Evolutionary conservation across 768 basidiomycete genomes (phyloP).

Genomic region (Chalciporus pseudorubinellus): DNA sequence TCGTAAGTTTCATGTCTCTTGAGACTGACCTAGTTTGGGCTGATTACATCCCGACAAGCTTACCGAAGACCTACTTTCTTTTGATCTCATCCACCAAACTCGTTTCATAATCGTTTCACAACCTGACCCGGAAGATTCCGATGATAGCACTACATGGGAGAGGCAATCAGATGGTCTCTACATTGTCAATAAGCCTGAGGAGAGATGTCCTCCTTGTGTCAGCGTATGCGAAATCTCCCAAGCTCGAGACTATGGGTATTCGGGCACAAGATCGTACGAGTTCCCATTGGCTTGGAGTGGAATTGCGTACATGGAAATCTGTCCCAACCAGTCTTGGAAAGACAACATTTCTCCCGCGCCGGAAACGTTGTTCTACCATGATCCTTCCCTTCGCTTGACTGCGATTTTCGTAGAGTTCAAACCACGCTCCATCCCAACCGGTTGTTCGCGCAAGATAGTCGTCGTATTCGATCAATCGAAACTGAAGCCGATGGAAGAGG

Average conservation of each 20-base stretch:
- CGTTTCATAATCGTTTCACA: conserved; percentile 26
- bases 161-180: conserved; percentile 32
- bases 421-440: conserved; percentile 33
- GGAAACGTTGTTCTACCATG: conserved; percentile 54
- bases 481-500: conserved; percentile 42
- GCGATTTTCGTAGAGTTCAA: conserved; percentile 43
- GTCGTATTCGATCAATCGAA: conserved; percentile 55
- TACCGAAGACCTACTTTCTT: conserved; percentile 30
- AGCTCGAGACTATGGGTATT: conserved; percentile 7
- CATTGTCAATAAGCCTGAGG: conserved; percentile 21
- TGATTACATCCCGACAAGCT: conserved; percentile 15
- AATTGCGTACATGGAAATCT: conserved; percentile 44
- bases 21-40: background rate
- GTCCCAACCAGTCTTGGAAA: conserved; percentile 45
- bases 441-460: conserved; percentile 41
- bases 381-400: conserved; percentile 50
- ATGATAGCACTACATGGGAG: conserved; percentile 30
- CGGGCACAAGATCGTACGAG: conserved; percentile 40
- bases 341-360: conserved; percentile 35
- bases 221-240: conserved; percentile 22
- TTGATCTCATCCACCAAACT: conserved; percentile 29
- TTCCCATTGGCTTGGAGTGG: conserved; percentile 52
- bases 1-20: conserved; percentile 14
- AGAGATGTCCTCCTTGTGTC: conserved; percentile 32
- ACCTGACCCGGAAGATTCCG: conserved; percentile 34